A percentile compares a stretch with the other conserved stretches of the same genome.
Conservation (phyloP, 495 filamentous ascomycete species). For the Aspergillus bertholletiae region DNA sequence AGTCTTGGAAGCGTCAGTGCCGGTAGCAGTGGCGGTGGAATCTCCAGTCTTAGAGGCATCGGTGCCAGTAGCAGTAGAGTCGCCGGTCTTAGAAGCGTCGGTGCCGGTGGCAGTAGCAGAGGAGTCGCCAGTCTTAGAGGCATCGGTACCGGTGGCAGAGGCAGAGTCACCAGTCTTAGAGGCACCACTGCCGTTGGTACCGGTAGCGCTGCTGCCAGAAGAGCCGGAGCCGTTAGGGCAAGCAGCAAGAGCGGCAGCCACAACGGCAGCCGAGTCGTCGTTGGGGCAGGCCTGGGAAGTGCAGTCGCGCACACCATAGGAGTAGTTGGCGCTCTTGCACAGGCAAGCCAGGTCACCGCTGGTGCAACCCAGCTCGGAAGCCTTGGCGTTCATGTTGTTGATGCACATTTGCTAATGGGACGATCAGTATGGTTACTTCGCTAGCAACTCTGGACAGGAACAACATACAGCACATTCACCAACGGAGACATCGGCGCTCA, state of each 20-base stretch:
- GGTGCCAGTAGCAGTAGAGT: slow-evolving; percentile 3
- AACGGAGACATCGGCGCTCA: slow-evolving; percentile 25
- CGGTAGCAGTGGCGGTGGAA: slow-evolving; percentile 5
- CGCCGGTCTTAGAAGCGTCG: slow-evolving; percentile 17
- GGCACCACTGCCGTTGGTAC: slow-evolving; percentile 13
- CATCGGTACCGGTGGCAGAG: slow-evolving; percentile 2
- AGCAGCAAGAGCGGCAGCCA: slow-evolving; percentile 32
- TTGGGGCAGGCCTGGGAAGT: slow-evolving; percentile 59
- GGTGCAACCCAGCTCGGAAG: slow-evolving; percentile 56
- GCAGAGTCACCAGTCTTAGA: slow-evolving; percentile 6
- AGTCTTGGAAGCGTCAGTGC: slow-evolving; percentile 11
- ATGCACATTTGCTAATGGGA: slow-evolving; percentile 61
- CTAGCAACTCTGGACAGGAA: not conserved
- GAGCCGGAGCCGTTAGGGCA: slow-evolving; percentile 30
- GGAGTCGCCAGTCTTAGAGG: slow-evolving; percentile 8
- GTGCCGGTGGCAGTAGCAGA: slow-evolving; percentile 8
- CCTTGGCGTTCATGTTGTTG: slow-evolving; percentile 66
- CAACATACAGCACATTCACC: slow-evolving; percentile 39
- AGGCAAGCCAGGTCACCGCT: slow-evolving; percentile 60
- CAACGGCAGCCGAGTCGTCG: slow-evolving; percentile 36
- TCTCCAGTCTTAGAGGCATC: too few relatives aligned
- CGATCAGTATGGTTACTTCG: slow-evolving; percentile 11
- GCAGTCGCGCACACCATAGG: slow-evolving; percentile 78
- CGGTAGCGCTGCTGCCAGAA: slow-evolving; percentile 23
- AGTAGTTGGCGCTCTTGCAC: slow-evolving; percentile 65